Base-by-base conservation (phyloP, 768 basidiomycete genomes). In the Auriscalpium orientale region DNA sequence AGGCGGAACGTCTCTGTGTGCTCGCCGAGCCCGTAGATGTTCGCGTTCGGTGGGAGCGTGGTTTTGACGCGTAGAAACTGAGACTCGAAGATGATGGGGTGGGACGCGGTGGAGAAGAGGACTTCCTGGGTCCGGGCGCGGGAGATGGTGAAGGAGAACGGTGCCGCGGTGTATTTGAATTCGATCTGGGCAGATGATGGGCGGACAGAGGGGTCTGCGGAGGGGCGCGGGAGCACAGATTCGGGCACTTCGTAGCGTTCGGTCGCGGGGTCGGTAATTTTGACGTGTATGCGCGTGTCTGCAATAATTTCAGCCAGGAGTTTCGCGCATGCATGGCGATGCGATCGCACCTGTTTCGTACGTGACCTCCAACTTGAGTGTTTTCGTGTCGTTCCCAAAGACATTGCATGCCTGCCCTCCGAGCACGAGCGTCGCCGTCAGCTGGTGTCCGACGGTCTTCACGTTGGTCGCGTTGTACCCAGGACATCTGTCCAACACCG, bases 1-100 rank as follows among this genome's bases (percentile, higher is more conserved):
- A 88, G 78, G 16, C 78, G 80, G 77, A 88, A 87, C 0, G 78
- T 63, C 56, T 86, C 77, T 5, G 82, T 81, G 65, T 86, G 83
- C 61, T 87, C 86, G n/a, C 89, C 88, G 10, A 90, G 75, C 2
- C 89, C 89, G 64, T 88, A 89, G 54, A 90, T 78, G 67, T 89
- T 89, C 28, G 88, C 79, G 44, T 78, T 67, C 3, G 66, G 53
- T 0, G 86, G 83, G 0, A 91, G 67, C 46, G 64, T 66, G 16
- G 85, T 86, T 65, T 86, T 84, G 59, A 91, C 71, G 52, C 87
- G 84, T 13, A 91, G 74, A 65, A 86, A 91, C 67, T 89, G 88
- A 1, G 84, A 79, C 61, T 89, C 85, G 63, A 85, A 90, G 59
- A 92, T 81, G 67, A 89, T 68, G 0, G 86, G 74, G 61, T 83